Conservation (phyloP, 192 early-diverging fungal species). For the Jimgerdemannia flammicorona region DNA sequence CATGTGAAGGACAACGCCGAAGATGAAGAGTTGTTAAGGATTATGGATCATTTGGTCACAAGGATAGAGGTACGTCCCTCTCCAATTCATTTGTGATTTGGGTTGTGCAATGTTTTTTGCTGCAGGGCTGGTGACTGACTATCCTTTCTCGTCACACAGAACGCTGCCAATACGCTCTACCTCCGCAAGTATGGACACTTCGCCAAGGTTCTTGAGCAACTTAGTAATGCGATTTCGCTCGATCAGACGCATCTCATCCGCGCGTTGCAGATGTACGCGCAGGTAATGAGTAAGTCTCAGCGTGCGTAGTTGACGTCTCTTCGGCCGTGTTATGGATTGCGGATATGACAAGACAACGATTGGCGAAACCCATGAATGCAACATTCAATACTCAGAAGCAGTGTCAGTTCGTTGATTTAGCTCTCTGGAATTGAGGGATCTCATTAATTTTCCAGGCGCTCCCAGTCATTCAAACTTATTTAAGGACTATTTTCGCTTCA, state of each 20-base stretch:
- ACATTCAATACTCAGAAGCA: no score
- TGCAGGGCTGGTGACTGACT: not conserved
- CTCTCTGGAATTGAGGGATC: not conserved
- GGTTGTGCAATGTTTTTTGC: not conserved
- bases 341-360: not conserved
- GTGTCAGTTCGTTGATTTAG: not conserved
- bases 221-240: slow-evolving; percentile 53
- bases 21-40: slow-evolving; percentile 47
- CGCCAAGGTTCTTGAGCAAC: slow-evolving; percentile 49
- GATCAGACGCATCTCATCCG: slow-evolving; percentile 58
- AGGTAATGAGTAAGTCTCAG: not conserved
- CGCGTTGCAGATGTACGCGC: slow-evolving; percentile 58
- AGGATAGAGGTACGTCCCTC: slow-evolving; percentile 51
- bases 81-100: not conserved
- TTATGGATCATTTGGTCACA: slow-evolving; percentile 52
- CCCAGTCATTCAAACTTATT: not conserved
- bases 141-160: slow-evolving; percentile 31
- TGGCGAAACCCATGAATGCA: not conserved
- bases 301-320: not conserved
- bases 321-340: not conserved
- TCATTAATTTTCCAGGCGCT: not conserved
- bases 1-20: slow-evolving; percentile 41
- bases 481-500: not conserved
- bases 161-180: slow-evolving; percentile 55
- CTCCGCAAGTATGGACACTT: slow-evolving; percentile 53